Percentiles rank a stretch among this genome's conserved stretches.
phyloP scores from a whole-genome alignment of 2,329 filamentous ascomycete genomes.

The Cladosporium cucumerinum region DNA sequence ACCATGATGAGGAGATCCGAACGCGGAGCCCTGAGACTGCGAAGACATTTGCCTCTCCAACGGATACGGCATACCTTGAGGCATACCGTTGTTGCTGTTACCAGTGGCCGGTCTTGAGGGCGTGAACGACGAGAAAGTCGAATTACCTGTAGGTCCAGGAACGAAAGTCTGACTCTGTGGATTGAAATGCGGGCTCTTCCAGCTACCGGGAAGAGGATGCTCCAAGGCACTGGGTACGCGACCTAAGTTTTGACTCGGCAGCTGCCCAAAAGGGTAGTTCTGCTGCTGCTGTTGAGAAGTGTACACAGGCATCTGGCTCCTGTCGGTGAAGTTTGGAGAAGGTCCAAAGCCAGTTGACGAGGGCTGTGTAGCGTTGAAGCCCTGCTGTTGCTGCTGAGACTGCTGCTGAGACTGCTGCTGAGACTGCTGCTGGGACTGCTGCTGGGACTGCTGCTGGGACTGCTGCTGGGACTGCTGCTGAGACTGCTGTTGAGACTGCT shows the following conservation, averaged over 20 bases:
- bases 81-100: conserved; percentile 12
- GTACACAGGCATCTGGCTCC: not conserved
- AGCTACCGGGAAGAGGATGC: conserved; percentile 82
- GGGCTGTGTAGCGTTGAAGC: not conserved
- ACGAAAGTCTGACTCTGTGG: conserved; percentile 92
- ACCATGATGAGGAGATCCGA: conserved; percentile 24
- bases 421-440: conserved; percentile 6
- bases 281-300: conserved; percentile 27
- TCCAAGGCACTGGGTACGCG: conserved; percentile 68
- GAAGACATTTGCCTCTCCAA: conserved; percentile 32
- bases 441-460: conserved; percentile 22
- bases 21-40: conserved; percentile 31
- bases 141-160: conserved; percentile 51
- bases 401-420: not conserved
- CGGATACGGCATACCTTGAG: conserved; percentile 18
- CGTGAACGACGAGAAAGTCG: conserved; percentile 22
- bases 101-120: conserved; percentile 21
- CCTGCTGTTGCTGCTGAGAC: conserved; percentile 25
- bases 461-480: not conserved
- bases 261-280: conserved; percentile 72
- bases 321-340: not conserved
- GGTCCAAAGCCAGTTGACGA: not conserved
- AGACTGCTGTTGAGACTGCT: not conserved
- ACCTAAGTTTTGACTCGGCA: conserved; percentile 67
- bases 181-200: conserved; percentile 82